A percentile compares a stretch with the other conserved stretches of the same genome.
These are phyloP conservation scores for Plasmodium gaboni DNA, from an alignment of 169 alveolate species.

Conservation along the genomic window DNA sequence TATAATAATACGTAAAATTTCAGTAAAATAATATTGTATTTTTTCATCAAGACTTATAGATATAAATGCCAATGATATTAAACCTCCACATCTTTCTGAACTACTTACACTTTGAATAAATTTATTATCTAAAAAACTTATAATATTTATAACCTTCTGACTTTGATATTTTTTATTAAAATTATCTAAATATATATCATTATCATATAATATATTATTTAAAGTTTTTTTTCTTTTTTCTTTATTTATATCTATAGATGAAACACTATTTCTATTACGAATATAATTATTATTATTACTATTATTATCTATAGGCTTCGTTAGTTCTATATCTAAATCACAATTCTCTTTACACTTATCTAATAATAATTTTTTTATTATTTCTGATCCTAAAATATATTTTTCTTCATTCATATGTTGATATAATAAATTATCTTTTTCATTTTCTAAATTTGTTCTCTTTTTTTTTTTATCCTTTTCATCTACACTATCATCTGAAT, in stretches of 20 bases:
- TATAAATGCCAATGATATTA: conserved; percentile 66
- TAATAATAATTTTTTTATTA: conserved; percentile 52
- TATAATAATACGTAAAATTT: conserved; percentile 37
- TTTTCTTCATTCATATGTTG: conserved; percentile 43
- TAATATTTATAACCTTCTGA: conserved; percentile 35
- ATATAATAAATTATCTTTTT: neutral
- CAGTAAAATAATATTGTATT: conserved; percentile 59
- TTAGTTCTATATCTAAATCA: conserved; percentile 24
- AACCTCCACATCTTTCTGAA: conserved; percentile 67
- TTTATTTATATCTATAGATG: neutral
- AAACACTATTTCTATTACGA: neutral
- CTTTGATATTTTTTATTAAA: conserved; percentile 56
- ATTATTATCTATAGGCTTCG: conserved; percentile 16
- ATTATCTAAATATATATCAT: conserved; percentile 22
- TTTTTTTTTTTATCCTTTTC: conserved; percentile 20
- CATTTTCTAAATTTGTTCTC: conserved; percentile 3
- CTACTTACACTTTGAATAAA: conserved; percentile 42
- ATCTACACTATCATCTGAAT: neutral
- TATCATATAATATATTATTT: conserved; percentile 34
- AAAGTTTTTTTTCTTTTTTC: conserved; percentile 29
- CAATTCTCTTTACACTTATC: conserved; percentile 65
- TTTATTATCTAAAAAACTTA: conserved; percentile 34
- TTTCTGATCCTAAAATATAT: conserved; percentile 51
- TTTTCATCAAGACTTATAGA: conserved; percentile 46
- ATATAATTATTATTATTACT: neutral